These are phyloP conservation scores for Pleoardoris graminearum DNA, from an alignment of 2,329 filamentous ascomycete species.

Conservation along the genomic window DNA sequence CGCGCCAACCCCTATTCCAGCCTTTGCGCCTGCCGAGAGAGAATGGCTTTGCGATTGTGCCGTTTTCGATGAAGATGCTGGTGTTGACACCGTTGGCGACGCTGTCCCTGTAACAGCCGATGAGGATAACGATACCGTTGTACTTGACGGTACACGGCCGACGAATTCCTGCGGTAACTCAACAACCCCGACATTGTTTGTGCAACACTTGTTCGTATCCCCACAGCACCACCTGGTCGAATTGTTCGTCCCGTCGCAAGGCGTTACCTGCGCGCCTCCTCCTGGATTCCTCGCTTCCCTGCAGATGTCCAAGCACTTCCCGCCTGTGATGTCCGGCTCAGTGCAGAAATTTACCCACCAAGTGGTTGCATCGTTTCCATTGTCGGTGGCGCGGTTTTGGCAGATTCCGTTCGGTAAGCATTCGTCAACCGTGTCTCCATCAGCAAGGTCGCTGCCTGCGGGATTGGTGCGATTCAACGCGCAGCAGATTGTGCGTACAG, in stretches of 20 bases:
- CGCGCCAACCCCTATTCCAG: too few relatives aligned
- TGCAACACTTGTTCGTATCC: neutral
- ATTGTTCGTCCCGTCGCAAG: neutral
- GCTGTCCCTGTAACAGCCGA: too few relatives aligned
- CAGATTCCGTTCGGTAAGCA: constrained; percentile 22
- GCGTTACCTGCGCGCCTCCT: neutral
- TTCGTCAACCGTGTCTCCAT: constrained; percentile 14
- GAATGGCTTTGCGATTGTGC: too few relatives aligned
- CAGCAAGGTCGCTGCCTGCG: constrained; percentile 7
- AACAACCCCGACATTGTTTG: neutral
- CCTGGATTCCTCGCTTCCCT: neutral
- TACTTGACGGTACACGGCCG: too few relatives aligned
- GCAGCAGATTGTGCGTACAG: constrained; percentile 19
- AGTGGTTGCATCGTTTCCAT: neutral
- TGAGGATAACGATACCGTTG: too few relatives aligned
- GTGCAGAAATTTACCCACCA: constrained; percentile 17
- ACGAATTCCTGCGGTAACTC: neutral
- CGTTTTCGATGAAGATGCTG: too few relatives aligned
- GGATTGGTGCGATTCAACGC: constrained; percentile 8
- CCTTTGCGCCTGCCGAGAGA: too few relatives aligned
- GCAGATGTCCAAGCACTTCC: constrained; percentile 16
- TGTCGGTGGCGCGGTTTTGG: constrained; percentile 9
- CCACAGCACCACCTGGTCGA: neutral
- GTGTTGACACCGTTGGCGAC: too few relatives aligned
- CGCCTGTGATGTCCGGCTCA: constrained; percentile 7